phyloP scores from a whole-genome alignment of 2,329 filamentous ascomycete genomes.

The Apiospora hydei region DNA sequence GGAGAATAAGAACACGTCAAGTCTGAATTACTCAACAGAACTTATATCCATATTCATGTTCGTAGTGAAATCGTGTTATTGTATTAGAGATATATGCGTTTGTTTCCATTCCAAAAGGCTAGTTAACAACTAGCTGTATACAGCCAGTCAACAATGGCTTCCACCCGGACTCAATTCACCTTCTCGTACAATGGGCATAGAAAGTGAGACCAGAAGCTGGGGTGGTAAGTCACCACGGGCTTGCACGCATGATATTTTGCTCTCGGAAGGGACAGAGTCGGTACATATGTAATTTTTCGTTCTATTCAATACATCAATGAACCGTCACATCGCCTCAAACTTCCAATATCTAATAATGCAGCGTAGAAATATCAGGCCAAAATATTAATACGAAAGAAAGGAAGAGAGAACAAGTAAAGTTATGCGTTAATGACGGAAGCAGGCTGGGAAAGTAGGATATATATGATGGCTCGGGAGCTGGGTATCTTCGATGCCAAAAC shows the following conservation, averaged over 20 bases:
- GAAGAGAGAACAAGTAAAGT: neutral
- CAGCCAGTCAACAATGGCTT: too few relatives aligned
- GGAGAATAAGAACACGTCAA: slow-evolving; percentile 14
- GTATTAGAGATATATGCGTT: too few relatives aligned
- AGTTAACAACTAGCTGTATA: too few relatives aligned
- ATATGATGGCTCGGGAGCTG: slow-evolving; percentile 19
- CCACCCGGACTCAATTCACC: too few relatives aligned
- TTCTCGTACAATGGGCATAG: too few relatives aligned
- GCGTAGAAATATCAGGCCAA: neutral
- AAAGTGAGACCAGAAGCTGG: too few relatives aligned
- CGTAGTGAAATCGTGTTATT: neutral
- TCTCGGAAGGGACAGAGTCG: neutral
- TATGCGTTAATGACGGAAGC: neutral
- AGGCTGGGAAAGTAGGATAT: neutral
- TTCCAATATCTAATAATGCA: slow-evolving; percentile 14
- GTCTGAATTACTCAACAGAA: slow-evolving; percentile 14
- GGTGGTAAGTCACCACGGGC: neutral
- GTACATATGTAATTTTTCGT: neutral
- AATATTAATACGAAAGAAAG: neutral
- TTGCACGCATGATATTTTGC: neutral
- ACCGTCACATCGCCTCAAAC: neutral
- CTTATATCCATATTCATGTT: neutral
- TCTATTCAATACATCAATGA: neutral
- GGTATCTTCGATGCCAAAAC: slow-evolving; percentile 13
- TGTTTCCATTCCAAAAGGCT: too few relatives aligned